Conservation (phyloP, 257 asterid species). For the Leptodermis oblonga region DNA sequence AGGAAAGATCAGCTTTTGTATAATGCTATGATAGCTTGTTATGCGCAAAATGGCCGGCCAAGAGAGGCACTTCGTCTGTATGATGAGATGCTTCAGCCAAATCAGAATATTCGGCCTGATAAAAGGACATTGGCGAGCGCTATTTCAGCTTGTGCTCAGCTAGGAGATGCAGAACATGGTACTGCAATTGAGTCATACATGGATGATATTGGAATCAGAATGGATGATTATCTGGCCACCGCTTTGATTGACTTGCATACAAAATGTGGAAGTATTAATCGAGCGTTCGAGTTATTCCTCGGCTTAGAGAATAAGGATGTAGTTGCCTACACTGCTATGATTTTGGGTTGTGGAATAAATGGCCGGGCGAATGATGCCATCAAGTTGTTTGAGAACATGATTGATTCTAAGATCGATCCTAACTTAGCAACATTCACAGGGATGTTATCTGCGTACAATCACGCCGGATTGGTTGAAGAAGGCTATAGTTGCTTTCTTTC, state of each 20-base stretch:
- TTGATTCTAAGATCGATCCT: conserved; percentile 43
- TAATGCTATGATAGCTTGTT: conserved; percentile 82
- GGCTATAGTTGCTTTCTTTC: conserved; percentile 60
- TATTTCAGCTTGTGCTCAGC: conserved; percentile 76
- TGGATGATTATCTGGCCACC: conserved; percentile 85
- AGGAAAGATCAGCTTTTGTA: conserved; percentile 47
- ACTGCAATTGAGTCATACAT: conserved; percentile 54
- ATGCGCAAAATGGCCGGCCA: conserved; percentile 59
- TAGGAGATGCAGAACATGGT: conserved; percentile 63
- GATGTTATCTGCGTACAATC: conserved; percentile 61
- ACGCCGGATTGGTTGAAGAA: conserved; percentile 77
- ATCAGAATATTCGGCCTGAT: conserved; percentile 47
- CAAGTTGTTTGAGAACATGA: conserved; percentile 63
- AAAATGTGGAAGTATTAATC: conserved; percentile 65
- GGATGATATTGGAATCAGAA: conserved; percentile 45
- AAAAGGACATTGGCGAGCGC: conserved; percentile 66
- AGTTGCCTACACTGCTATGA: conserved; percentile 82
- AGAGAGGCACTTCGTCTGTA: conserved; percentile 68
- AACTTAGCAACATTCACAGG: conserved; percentile 65
- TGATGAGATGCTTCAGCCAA: conserved; percentile 55
- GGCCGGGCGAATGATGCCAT: conserved; percentile 66
- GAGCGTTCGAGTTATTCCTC: conserved; percentile 58
- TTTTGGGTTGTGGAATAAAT: conserved; percentile 79
- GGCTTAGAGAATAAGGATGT: conserved; percentile 52
- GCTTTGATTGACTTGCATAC: conserved; percentile 72